Base-by-base conservation (phyloP, 2,329 filamentous ascomycete species). In the Verticillium zaregamsianum region DNA sequence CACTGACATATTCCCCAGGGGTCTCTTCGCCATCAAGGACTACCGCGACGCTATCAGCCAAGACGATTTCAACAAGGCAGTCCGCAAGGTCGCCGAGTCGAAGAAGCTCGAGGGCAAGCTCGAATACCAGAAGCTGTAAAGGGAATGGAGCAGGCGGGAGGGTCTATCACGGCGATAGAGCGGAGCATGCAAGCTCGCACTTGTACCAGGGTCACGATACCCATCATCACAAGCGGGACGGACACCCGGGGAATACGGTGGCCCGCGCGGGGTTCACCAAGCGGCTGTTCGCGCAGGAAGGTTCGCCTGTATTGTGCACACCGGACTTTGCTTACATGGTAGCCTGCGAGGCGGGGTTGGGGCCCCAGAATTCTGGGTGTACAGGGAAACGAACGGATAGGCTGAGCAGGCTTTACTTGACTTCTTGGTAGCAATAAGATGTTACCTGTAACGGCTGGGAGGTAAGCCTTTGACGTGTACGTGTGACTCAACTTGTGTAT, bases 41-140 rank as follows among this genome's bases (percentile, higher is more conserved):
- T 97, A 98, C 76, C 85, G 96, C 65, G 95, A 99, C 71, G 88
- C 93, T 14, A 91, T 99, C 78, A 98, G 91, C 79, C 95, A 99
- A 76, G 95, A 99, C 72, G 95, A 99, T 74, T 97, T 98, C 87
- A 99, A 97, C 83, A 97, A 97, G 80, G 95, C 95, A 4, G 95
- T 99, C 60, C 89, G 95, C 68, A 99, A 99, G 86, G 90, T 99
- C 68, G 93, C 91, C 17, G 95, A 99, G 79, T 85, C 92, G 65
- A 99, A 99, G 91, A 99, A 99, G 80, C 80, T 99, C 70, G 95
- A 99, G 79, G 94, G 95, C 78, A 98, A 98, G 82, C 84, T 98
- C 58, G 94, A 98, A 77, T 98, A 97, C 80, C 90, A 96, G 86
- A 97, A 97, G 81, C 82, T 97, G 79, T 97, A 89, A 77, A 63